Evolutionary conservation across 2,329 filamentous ascomycete genomes (phyloP), one percentile per base, ranked within the genome.

Genomic region (Botrytis porri): DNA sequence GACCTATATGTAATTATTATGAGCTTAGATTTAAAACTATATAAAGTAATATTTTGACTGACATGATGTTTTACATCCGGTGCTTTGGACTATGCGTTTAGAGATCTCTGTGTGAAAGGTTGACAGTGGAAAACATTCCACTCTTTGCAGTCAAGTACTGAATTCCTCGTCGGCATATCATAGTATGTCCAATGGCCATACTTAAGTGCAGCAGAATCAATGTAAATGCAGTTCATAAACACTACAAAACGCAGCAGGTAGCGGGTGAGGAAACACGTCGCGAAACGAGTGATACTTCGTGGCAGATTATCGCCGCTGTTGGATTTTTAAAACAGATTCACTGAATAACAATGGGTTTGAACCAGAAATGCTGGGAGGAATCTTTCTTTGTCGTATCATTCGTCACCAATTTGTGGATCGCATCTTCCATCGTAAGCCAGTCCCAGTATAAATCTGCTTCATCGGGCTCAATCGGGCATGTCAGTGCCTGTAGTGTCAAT

Each of bases 241-340:
- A 54, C 5, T 54, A 1, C 18, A 4, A 1, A 57, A 57, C 1
- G 3, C 7, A 57, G 51, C 51, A 54, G 51, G 5, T 54, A 29
- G n/a, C 2, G 0, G n/a, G 7, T 57, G 9, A 18, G 1, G 9
- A 7, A 57, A 3, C 0, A 12, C n/a, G 5, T n/a, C 3, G n/a
- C 32, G n/a, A 57, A 29, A 6, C 14, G 12, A 29, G 29, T 54
- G n/a, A 3, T 54, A n/a, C 8, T 54, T n/a, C n/a, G n/a, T n/a
- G n/a, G n/a, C n/a, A n/a, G n/a, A n/a, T n/a, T n/a, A n/a, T n/a
- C n/a, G n/a, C n/a, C n/a, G n/a, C n/a, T n/a, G n/a, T n/a, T n/a
- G n/a, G n/a, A n/a, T n/a, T n/a, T n/a, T n/a, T n/a, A n/a, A n/a
- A n/a, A n/a, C n/a, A n/a, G n/a, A n/a, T n/a, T n/a, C n/a, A n/a